Evolutionary conservation across 345 rosid species (phyloP), one percentile per base, ranked within the genome.

Genomic region (Citrus australasica): DNA sequence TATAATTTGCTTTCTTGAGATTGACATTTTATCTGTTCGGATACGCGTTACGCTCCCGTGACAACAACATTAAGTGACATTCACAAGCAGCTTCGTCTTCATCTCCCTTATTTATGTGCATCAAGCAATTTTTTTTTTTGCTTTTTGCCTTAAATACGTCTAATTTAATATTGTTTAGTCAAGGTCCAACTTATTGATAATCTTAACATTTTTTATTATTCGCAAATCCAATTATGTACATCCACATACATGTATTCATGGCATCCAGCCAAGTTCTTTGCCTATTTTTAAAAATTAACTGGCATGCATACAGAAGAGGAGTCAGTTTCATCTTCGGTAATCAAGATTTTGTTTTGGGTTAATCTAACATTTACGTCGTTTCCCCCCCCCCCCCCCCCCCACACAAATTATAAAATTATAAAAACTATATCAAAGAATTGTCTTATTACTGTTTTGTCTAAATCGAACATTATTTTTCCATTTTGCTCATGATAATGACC

Each of bases 11-110:
- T 60, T 73, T 3, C 62, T 55, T 69, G 71, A 82, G 72, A 69
- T 56, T 79, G 78, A 61, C 75, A 60, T 78, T 67, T 83, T 65
- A 75, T 75, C 76, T 9, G n/a, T 40, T 33, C 2, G 2, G 33
- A 40, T n/a, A 73, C 10, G 8, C 13, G 48, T 66, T 59, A 67
- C 28, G 51, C 35, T 3, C 19, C 33, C 0, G 33, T 7, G 32
- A 46, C 58, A 27, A 8, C 60, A 27, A 60, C 67, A 7, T 32
- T 9, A 2, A 4, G 62, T 51, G 53, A 4, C 16, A 19, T 8
- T 10, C 30, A 30, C 33, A 67, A 74, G 42, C 68, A 74, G 24
- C 24, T 60, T 60, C 64, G 73, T 78, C 76, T 11, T 21, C 21
- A 16, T 10, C 17, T 53, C 59, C 74, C 63, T 74, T 9, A 21